Base-by-base conservation (phyloP, 805 yeast genomes). In the Myxozyma sirexii region DNA sequence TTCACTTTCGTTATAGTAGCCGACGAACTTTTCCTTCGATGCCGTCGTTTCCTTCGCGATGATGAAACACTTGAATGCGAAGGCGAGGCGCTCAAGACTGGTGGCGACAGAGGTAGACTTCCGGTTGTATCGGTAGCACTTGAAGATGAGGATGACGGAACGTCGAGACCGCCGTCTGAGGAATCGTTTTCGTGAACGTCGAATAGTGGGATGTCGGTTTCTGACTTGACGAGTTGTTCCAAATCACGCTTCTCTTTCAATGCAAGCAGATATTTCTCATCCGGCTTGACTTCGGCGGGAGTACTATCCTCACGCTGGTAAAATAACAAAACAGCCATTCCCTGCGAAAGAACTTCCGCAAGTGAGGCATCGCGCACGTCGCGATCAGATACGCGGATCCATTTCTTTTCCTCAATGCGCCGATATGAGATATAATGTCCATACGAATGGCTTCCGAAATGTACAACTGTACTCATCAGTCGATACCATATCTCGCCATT, bases 321-420 rank as follows among this genome's bases (percentile, higher is more conserved):
- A 70, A 93, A 93, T 67, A 93, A 73, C 97, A 93, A 90, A 67
- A 91, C 93, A 0, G 93, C 91, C 31, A 46, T 55, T 27, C 97
- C 97, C 57, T 89, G 94, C 2, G 91, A 84, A 13, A 90, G 75
- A 0, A 91, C 97, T 70, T 92, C 96, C 2, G 81, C 81, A 70
- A 90, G 96, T 12, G 84, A 81, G 2, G 90, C 90, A 33, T 88
- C 80, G 60, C 90, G 84, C 2, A 92, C 96, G 2, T 85, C 84
- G 70, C 91, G 96, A 73, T 94, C 99, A 67, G 94, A 87, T 19
- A 92, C 86, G 71, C 97, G 82, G 96, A 97, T 92, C 99, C 99
- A 93, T 10, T 84, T 80, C 1, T 92, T 94, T 66, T 96, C 82
- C 59, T 77, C 81, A 39, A 65, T 53, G 69, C 84, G 86, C 69